A percentile compares a stretch with the other conserved stretches of the same genome.
Conservation (phyloP, 768 basidiomycete genomes). For the Tulasnella sp. region DNA sequence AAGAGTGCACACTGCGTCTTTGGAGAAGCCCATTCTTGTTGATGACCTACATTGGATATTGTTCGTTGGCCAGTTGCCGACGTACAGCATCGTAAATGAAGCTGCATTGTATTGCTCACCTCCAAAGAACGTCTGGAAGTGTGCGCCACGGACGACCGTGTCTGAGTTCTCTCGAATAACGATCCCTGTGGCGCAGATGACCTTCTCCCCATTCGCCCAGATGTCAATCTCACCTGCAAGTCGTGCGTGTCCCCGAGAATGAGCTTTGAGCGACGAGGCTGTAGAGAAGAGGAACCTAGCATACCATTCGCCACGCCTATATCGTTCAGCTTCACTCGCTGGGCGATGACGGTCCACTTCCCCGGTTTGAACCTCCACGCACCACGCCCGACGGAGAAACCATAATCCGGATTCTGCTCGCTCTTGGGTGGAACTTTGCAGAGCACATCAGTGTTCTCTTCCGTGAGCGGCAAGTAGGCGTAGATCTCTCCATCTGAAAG, state of each 20-base stretch:
- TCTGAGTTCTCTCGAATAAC: conserved; percentile 38
- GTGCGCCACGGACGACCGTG: conserved; percentile 52
- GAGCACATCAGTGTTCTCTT: conserved; percentile 36
- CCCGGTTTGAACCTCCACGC: conserved; percentile 53
- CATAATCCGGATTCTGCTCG: conserved; percentile 50
- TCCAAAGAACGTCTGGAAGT: conserved; percentile 74
- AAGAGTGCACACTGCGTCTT: conserved; percentile 53
- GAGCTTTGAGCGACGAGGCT: too few relatives aligned
- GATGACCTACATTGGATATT: too few relatives aligned
- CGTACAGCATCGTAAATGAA: too few relatives aligned
- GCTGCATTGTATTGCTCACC: conserved; percentile 31
- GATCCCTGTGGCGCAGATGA: conserved; percentile 46
- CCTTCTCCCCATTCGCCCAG: conserved; percentile 52
- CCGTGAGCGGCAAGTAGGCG: conserved; percentile 48
- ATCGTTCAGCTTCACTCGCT: conserved; percentile 67
- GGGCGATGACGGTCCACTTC: conserved; percentile 52
- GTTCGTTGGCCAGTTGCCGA: too few relatives aligned
- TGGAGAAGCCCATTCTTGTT: conserved; percentile 43
- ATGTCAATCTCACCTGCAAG: conserved; percentile 53
- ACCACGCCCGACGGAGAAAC: conserved; percentile 58
- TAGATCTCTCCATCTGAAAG: conserved; percentile 45
- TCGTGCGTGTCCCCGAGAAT: background rate
- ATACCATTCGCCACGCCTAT: conserved; percentile 52
- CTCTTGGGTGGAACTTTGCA: conserved; percentile 41
- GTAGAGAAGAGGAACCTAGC: too few relatives aligned